Base-by-base conservation (phyloP, 225 moss, liverwort and hornwort genomes). In the Anthoceros angustus region DNA sequence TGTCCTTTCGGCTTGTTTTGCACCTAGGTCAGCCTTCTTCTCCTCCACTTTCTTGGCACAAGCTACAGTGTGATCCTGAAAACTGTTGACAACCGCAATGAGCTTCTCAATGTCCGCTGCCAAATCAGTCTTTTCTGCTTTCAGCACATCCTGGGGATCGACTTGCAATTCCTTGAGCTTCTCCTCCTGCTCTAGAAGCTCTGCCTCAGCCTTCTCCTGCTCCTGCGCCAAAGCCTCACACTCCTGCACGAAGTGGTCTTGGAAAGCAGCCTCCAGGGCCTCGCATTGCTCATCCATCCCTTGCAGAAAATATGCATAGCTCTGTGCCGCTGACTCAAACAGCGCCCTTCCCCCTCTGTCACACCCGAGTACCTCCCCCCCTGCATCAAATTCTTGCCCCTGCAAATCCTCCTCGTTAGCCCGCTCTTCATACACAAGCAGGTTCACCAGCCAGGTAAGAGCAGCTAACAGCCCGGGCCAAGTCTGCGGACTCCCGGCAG, bases 391-490 rank as follows among this genome's bases (percentile, higher is more conserved):
- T 15, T 23, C 55, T 20, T 55, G n/a, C 55, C 23, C 55, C 14
- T 55, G 55, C 14, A 23, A 9, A 20, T 55, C 76, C 1, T 62
- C 72, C 24, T 67, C 71, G 68, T 82, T 84, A 0, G 77, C 71
- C 9, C 67, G 61, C 68, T 92, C 89, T 76, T 79, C 74, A 2
- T 80, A 78, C 24, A 72, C 43, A 0, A 98, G 71, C 18, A 89
- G 77, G 16, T 83, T 70, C 42, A 82, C 80, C 11, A 98, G 79
- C 98, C 98, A 98, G 15, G 81, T 74, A 25, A 98, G 79, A 14
- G 98, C 92, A 1, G 92, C 98, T 43, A 98, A 87, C 67, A 98
- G 74, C 16, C 85, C 82, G 4, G 98, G 98, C 98, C 98, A 98
- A 25, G 98, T 92, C 63, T 87, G 80, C 2, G 89, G 89, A 73